Percentiles rank a stretch among this genome's conserved stretches.
phyloP scores from a whole-genome alignment of 805 yeast species.

The Vanderwaltozyma polyspora region DNA sequence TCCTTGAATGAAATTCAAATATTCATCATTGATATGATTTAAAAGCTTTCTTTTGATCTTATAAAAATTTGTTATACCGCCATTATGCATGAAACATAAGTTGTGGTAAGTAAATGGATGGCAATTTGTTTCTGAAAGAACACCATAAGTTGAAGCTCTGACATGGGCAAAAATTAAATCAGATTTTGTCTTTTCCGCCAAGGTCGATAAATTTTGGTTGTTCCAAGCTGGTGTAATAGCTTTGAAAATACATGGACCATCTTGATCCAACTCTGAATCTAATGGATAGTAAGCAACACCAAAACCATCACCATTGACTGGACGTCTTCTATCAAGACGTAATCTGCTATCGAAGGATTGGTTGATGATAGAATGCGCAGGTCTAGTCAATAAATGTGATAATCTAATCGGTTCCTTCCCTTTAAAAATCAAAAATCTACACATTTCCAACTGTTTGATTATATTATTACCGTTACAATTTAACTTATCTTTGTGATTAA shows the following conservation, averaged over 20 bases:
- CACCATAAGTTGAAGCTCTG: constrained; percentile 92
- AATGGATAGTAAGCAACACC: constrained; percentile 86
- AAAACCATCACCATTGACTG: constrained; percentile 96
- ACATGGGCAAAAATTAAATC: constrained; percentile 87
- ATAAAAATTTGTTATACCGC: constrained; percentile 67
- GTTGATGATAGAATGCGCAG: constrained; percentile 94
- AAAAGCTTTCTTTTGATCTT: constrained; percentile 64
- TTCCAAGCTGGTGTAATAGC: constrained; percentile 99
- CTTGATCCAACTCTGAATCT: constrained; percentile 41
- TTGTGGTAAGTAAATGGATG: constrained; percentile 88
- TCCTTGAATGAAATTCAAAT: constrained; percentile 75
- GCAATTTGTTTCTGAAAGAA: constrained; percentile 87
- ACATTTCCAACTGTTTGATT: constrained; percentile 41
- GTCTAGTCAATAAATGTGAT: constrained; percentile 79
- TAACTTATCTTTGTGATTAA: too few species aligned
- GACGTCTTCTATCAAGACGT: constrained; percentile 76
- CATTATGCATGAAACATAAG: constrained; percentile 95
- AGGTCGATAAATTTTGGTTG: constrained; percentile 73
- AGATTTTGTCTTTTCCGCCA: constrained; percentile 82
- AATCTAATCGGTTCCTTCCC: constrained; percentile 82
- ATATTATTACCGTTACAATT: background rate
- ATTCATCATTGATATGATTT: constrained; percentile 66
- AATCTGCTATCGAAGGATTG: constrained; percentile 88
- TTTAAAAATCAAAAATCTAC: constrained; percentile 84
- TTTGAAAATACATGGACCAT: constrained; percentile 83